Percentiles rank a stretch among this genome's conserved stretches.
These are phyloP conservation scores for Aurifilum marmelostoma DNA, from an alignment of 2,329 filamentous ascomycete species.

Conservation along the genomic window DNA sequence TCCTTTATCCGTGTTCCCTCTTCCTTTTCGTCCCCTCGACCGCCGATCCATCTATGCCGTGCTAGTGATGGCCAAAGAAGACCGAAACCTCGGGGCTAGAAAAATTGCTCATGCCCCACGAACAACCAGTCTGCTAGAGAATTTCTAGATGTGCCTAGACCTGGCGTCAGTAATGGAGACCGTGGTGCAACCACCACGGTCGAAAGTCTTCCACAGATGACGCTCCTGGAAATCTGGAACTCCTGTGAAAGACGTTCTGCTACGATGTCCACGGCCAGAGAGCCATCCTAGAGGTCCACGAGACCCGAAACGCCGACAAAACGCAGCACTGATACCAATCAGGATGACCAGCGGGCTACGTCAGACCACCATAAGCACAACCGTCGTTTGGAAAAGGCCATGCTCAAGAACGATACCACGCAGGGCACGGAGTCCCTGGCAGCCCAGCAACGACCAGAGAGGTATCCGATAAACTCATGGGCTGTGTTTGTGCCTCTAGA, in stretches of 20 bases:
- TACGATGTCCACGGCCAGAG: background rate
- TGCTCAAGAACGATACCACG: too few species aligned
- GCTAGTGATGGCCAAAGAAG: background rate
- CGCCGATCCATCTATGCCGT: background rate
- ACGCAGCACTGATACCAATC: too few species aligned
- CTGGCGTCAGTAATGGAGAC: slow-evolving; percentile 23
- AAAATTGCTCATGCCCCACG: background rate
- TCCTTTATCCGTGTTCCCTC: background rate
- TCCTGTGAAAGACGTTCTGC: background rate
- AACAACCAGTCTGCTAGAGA: background rate
- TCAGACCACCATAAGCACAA: too few species aligned
- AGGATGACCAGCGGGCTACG: too few species aligned
- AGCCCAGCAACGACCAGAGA: too few species aligned
- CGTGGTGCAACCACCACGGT: slow-evolving; percentile 48
- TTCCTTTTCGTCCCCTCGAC: background rate
- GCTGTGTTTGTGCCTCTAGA: slow-evolving; percentile 20
- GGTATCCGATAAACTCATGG: too few species aligned
- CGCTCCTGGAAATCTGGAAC: too few species aligned
- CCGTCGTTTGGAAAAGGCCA: too few species aligned
- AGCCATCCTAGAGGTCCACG: background rate
- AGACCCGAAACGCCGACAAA: too few species aligned
- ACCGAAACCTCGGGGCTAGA: background rate
- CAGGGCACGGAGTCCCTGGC: too few species aligned
- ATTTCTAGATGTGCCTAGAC: background rate
- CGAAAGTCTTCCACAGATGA: slow-evolving; percentile 38